Evolutionary conservation across 163 green algal species (phyloP), one percentile per base, ranked within the genome.

Genomic region (Trebouxia gelatinosa): DNA sequence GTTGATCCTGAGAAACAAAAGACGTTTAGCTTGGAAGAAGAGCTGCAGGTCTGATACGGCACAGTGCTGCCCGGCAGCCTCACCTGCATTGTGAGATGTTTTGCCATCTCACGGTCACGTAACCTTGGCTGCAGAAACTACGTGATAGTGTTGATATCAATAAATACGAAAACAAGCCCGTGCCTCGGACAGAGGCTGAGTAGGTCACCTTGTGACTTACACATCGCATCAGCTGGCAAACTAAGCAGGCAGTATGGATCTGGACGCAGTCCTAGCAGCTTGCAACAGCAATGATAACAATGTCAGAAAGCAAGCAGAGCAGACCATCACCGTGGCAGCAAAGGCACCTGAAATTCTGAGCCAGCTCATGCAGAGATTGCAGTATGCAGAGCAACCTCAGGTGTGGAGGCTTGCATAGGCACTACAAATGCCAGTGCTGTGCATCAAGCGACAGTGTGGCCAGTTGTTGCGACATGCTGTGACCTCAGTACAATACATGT

Each of bases 121-220:
- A 9, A 54, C 43, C 43, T 26, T 9, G 43, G 13, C 32, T 75
- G 62, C 61, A 75, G 75, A 70, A 61, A 2, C 37, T 71, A 16
- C 75, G 54, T 4, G 16, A 40, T 28, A 59, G 54, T 34, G 58
- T 80, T 5, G 75, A 72, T 29, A 35, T 54, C 28, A 59, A 48
- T n/a, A 61, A 29, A 40, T 80, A 80, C 40, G 39, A 75, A 23
- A 80, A 80, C 62, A 80, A 80, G 32, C 75, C 75, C 11, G 75
- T 80, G 31, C 75, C 75, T 5, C 43, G 43, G 17, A 40, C 40
- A 40, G 40, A 59, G 23, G 40, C 31, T 26, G 34, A 54, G 19
- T 70, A 75, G 37, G 0, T 1, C 23, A 75, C 23, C 23, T 59
- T 26, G 38, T 16, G 38, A 19, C 66, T 29, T 57, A 29, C 26